Evolutionary conservation across 768 basidiomycete genomes (phyloP).

Genomic region (Megacollybia marginata): DNA sequence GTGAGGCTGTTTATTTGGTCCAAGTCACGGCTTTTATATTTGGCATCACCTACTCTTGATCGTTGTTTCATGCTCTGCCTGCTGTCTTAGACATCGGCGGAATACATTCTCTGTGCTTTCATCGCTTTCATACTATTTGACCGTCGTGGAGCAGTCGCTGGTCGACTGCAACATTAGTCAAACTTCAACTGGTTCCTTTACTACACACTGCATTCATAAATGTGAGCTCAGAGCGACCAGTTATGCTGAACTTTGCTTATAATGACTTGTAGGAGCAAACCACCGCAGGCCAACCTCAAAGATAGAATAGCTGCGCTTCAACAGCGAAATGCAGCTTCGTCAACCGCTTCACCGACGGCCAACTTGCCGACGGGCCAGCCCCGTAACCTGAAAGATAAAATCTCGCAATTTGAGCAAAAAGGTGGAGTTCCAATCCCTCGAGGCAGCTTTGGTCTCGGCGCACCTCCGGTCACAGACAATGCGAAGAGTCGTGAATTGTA

Average conservation of each 20-base stretch:
- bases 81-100: no score
- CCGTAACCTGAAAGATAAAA: constrained; percentile 45
- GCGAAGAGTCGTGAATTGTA: constrained; percentile 59
- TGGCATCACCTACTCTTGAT: no score
- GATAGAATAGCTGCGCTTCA: constrained; percentile 81
- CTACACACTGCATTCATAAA: not conserved
- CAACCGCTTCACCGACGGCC: constrained; percentile 12
- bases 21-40: no score
- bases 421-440: constrained; percentile 72
- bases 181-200: not conserved
- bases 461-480: constrained; percentile 44
- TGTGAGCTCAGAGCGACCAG: not conserved
- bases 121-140: no score
- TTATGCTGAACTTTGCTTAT: not conserved
- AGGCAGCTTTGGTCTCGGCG: constrained; percentile 64
- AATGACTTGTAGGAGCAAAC: constrained; percentile 4
- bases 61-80: no score
- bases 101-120: no score
- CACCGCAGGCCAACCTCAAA: constrained; percentile 52
- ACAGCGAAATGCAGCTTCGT: constrained; percentile 38
- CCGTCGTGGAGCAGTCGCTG: not conserved
- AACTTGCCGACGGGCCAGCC: constrained; percentile 7
- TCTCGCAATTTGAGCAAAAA: constrained; percentile 74
- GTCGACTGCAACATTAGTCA: not conserved
- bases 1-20: no score